Conservation (phyloP, 768 basidiomycete species). For the Floccularia luteovirens region DNA sequence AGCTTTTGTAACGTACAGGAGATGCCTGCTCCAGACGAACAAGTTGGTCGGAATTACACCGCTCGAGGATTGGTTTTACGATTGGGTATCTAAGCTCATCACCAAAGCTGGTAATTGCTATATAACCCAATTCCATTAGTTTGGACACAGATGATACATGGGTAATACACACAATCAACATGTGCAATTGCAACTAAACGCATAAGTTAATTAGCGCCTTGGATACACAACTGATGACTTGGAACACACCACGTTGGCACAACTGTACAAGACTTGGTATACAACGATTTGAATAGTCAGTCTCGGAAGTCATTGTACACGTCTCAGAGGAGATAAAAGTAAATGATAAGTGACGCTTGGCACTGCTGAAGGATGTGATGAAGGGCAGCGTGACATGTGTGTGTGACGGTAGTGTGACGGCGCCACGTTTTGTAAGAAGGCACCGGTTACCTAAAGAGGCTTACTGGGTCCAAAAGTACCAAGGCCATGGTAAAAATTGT, state of each 20-base stretch:
- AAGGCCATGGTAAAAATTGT: neutral
- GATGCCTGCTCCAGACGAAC: constrained; percentile 60
- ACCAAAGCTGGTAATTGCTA: constrained; percentile 63
- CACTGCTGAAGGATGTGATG: neutral
- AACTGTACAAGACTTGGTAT: constrained; percentile 59
- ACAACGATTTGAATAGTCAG: constrained; percentile 20
- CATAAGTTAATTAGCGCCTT: constrained; percentile 4
- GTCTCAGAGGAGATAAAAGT: neutral
- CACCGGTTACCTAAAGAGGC: neutral
- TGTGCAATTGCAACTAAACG: constrained; percentile 51
- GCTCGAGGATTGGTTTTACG: constrained; percentile 67
- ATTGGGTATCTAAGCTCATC: constrained; percentile 55
- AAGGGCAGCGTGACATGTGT: too few species aligned
- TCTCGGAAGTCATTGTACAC: neutral
- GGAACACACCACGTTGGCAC: constrained; percentile 63
- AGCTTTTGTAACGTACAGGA: constrained; percentile 57
- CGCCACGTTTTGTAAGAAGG: constrained; percentile 1
- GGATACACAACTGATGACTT: constrained; percentile 5
- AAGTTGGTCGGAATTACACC: constrained; percentile 66
- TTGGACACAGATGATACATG: constrained; percentile 1
- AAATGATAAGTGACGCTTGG: too few species aligned
- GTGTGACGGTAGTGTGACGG: too few species aligned
- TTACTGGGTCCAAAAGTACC: neutral
- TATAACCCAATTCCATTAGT: constrained; percentile 1
- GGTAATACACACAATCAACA: constrained; percentile 45